Evolutionary conservation across 305 asterid genomes (phyloP).

Genomic region (Solanum aculeatissimum): DNA sequence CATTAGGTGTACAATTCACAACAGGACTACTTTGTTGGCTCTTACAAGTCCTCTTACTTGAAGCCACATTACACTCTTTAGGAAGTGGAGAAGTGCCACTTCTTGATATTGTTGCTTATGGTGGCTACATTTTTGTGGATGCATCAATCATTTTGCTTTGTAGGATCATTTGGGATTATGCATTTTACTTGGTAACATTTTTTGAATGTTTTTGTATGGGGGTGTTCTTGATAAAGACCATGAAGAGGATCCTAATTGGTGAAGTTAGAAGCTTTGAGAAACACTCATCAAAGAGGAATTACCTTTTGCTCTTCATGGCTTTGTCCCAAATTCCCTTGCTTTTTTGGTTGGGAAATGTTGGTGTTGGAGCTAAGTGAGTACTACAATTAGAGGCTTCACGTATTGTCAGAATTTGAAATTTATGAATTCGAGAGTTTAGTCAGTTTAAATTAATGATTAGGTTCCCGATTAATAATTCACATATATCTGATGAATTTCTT

Average conservation of each 20-base stretch:
- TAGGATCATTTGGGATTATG: conserved; percentile 21
- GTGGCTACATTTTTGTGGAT: conserved; percentile 36
- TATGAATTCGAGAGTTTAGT: neutral
- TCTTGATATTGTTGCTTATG: conserved; percentile 41
- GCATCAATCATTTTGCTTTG: conserved; percentile 21
- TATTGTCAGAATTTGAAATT: neutral
- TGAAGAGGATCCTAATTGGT: conserved; percentile 36
- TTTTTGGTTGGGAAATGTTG: conserved; percentile 37
- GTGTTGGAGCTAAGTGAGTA: conserved; percentile 10
- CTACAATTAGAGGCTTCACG: neutral
- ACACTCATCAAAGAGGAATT: conserved; percentile 30
- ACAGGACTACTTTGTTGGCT: conserved; percentile 43
- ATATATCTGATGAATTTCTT: neutral
- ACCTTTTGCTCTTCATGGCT: conserved; percentile 36
- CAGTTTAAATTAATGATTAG: neutral
- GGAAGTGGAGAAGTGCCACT: conserved; percentile 43
- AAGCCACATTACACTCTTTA: conserved; percentile 27
- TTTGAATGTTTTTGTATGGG: conserved; percentile 51
- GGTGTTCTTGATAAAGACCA: conserved; percentile 43
- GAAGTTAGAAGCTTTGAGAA: conserved; percentile 33
- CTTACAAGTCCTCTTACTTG: conserved; percentile 31
- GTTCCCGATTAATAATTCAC: neutral
- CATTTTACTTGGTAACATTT: conserved; percentile 9
- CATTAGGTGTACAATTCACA: conserved; percentile 28
- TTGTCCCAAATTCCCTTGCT: conserved; percentile 36